Percentiles rank a stretch among this genome's conserved stretches.
phyloP scores from a whole-genome alignment of 345 rosid species.

The Brassica incana region DNA sequence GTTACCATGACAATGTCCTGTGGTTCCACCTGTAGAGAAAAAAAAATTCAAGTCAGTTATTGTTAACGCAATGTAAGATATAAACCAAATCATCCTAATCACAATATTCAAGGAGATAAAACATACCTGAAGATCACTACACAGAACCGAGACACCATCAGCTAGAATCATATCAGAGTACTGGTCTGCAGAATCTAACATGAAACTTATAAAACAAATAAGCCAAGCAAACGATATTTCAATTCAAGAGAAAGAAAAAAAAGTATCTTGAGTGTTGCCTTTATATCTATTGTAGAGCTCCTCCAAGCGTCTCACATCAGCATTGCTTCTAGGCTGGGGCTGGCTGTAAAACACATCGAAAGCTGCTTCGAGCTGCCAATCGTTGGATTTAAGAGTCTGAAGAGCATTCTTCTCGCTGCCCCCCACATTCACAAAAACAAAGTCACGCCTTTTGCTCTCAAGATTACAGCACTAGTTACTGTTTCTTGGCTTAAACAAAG shows the following conservation, averaged over 20 bases:
- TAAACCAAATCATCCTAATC: too few relatives aligned
- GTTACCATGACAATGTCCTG: constrained; percentile 94
- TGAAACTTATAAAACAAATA: not conserved
- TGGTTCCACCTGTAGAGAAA: constrained; percentile 97
- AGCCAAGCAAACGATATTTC: not conserved
- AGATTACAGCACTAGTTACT: not conserved
- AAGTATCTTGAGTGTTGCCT: constrained; percentile 41
- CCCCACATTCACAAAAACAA: constrained; percentile 14
- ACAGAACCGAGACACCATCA: constrained; percentile 71
- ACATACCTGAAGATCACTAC: constrained; percentile 71
- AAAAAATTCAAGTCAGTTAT: constrained; percentile 26
- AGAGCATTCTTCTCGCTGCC: constrained; percentile 84
- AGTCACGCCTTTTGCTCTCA: not conserved
- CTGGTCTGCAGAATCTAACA: constrained; percentile 50
- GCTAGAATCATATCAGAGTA: constrained; percentile 66
- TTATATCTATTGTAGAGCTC: constrained; percentile 90
- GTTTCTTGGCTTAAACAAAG: not conserved
- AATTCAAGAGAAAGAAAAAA: constrained; percentile 14
- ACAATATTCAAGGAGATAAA: constrained; percentile 22
- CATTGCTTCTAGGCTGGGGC: constrained; percentile 68
- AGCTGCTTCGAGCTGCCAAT: constrained; percentile 96
- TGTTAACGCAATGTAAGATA: not conserved
- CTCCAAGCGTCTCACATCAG: constrained; percentile 82
- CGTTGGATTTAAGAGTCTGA: constrained; percentile 84
- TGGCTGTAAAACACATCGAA: constrained; percentile 88